These are phyloP conservation scores for Apodospora peruviana DNA, from an alignment of 495 filamentous ascomycete species.

Conservation along the genomic window DNA sequence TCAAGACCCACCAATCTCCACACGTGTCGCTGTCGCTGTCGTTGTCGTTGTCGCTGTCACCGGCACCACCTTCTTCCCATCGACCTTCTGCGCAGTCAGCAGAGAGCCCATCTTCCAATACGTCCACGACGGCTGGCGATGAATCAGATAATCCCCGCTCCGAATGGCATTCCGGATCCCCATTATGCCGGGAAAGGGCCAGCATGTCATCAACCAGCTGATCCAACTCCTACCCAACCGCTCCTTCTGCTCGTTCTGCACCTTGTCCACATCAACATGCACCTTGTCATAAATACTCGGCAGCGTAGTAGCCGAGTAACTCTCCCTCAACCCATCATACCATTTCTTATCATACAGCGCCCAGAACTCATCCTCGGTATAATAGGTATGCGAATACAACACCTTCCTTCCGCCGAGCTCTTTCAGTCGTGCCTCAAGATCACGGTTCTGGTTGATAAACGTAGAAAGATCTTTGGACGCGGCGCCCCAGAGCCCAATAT, in stretches of 20 bases:
- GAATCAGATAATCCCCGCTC: no score
- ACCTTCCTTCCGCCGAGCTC: slow-evolving; percentile 64
- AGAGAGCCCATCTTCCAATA: no score
- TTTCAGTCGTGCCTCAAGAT: slow-evolving; percentile 57
- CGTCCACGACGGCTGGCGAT: no score
- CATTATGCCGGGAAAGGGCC: no score
- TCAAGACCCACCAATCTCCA: no score
- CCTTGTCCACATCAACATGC: slow-evolving; percentile 32
- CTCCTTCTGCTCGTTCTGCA: slow-evolving; percentile 18
- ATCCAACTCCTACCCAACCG: slow-evolving; percentile 34
- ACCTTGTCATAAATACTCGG: slow-evolving; percentile 56
- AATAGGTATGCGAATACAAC: slow-evolving; percentile 58
- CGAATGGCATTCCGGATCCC: no score
- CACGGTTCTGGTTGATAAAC: slow-evolving; percentile 54
- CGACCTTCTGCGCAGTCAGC: no score
- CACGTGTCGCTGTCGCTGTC: no score
- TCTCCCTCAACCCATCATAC: slow-evolving; percentile 48
- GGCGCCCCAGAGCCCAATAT: slow-evolving; percentile 52
- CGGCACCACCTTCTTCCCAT: no score
- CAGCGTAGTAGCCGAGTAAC: slow-evolving; percentile 45
- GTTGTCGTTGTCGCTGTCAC: no score
- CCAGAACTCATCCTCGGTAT: slow-evolving; percentile 51
- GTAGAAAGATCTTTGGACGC: slow-evolving; percentile 32
- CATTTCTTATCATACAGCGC: slow-evolving; percentile 44
- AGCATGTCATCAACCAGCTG: no score